Evolutionary conservation across 768 basidiomycete genomes (phyloP), one percentile per base, ranked within the genome.

Genomic region (Tulasnella sp.): DNA sequence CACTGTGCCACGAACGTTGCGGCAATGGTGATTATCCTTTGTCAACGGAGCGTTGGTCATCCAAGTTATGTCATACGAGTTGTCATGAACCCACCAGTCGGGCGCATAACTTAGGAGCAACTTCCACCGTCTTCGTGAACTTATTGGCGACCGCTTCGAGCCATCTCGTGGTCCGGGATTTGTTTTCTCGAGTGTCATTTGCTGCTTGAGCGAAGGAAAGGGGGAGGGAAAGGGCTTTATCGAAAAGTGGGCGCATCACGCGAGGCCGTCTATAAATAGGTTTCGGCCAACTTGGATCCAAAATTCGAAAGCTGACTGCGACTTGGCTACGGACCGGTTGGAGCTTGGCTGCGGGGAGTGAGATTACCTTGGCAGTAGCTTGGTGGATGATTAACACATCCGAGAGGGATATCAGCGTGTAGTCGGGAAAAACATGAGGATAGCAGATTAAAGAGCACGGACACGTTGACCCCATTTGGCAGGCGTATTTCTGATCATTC

Each of bases 21-120:
- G 34, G 86, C 82, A 74, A 94, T 87, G 9, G 92, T 93, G 31
- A 94, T 83, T 58, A 90, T 83, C 94, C 94, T 94, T 80, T 6
- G 9, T 18, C 75, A 27, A 38, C 42, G 80, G 38, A 27, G 19
- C 76, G 73, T 58, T 34, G 31, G 27, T 36, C 56, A 68, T 31
- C n/a, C 71, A 39, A 62, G 68, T 16, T 76, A 56, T 39, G 79
- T 79, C 46, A 44, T 71, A 10, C 3, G 71, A 58, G 48, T 12
- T 3, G 34, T 68, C 56, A n/a, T 38, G 39, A 12, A 82, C 90
- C 77, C 80, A 94, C 93, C 94, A 95, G 82, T 95, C 94, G 0
- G 92, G 92, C 34, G 89, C 88, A 85, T 95, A 94, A 3, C 92
- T 82, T 31, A 93, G 80, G 14, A 93, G 84, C 79, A 87, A 86